These are phyloP conservation scores for Citropsis articulata DNA, from an alignment of 345 rosid genomes.

Conservation along the genomic window DNA sequence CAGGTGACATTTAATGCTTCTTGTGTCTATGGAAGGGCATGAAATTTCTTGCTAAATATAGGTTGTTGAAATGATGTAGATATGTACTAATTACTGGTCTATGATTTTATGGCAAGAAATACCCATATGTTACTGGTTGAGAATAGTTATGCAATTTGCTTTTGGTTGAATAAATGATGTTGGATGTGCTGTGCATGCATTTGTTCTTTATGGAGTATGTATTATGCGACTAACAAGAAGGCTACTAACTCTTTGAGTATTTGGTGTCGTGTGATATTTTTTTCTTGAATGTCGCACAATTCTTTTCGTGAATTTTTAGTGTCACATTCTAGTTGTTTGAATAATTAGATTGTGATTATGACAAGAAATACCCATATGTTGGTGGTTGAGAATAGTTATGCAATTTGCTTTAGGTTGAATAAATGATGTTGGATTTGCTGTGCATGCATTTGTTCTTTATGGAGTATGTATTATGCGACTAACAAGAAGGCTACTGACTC, in stretches of 20 bases:
- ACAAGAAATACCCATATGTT: not conserved
- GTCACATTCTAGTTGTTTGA: too few species aligned
- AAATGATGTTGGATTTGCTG: not conserved
- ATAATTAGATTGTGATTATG: too few species aligned
- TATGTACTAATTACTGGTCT: not conserved
- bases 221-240: not conserved
- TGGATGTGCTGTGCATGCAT: not conserved
- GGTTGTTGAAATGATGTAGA: not conserved
- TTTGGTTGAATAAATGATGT: not conserved
- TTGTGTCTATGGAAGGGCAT: not conserved
- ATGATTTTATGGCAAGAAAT: not conserved
- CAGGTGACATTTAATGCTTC: slow-evolving; percentile 45
- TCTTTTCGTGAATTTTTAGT: too few species aligned
- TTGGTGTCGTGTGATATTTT: not conserved
- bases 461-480: not conserved
- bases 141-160: not conserved
- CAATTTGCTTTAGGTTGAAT: not conserved
- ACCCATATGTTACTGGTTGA: not conserved
- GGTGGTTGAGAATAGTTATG: not conserved
- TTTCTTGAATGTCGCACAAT: too few species aligned
- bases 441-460: not conserved
- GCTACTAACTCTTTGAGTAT: not conserved
- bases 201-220: not conserved
- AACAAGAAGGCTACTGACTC: not conserved
- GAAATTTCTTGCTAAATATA: not conserved